These are phyloP conservation scores for Lomentospora prolificans DNA, from an alignment of 2,329 filamentous ascomycete genomes.

Conservation along the genomic window DNA sequence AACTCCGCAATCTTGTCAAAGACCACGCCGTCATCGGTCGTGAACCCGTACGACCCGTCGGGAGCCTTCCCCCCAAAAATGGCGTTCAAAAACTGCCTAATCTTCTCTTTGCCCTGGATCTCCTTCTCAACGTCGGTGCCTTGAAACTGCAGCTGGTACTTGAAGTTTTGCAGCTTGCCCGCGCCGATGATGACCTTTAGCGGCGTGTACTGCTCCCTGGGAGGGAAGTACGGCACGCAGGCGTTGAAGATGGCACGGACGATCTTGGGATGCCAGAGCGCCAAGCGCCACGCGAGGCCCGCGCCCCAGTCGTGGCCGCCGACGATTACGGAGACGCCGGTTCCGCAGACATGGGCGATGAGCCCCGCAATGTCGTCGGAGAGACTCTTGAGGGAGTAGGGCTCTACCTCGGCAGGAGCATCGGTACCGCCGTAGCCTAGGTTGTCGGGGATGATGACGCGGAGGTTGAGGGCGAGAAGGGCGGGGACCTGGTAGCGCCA, in stretches of 20 bases:
- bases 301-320: conserved; percentile 95
- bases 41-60: conserved; percentile 47
- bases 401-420: conserved; percentile 48
- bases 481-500: conserved; percentile 86
- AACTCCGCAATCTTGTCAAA: conserved; percentile 54
- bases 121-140: conserved; percentile 54
- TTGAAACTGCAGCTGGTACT: conserved; percentile 75
- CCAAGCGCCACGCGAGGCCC: conserved; percentile 62
- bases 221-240: conserved; percentile 64
- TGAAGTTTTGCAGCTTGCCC: conserved; percentile 55
- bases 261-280: conserved; percentile 63
- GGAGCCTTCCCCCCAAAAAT: conserved; percentile 58
- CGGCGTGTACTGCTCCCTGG: conserved; percentile 39
- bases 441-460: conserved; percentile 77
- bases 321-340: conserved; percentile 54
- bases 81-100: conserved; percentile 60
- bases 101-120: conserved; percentile 47
- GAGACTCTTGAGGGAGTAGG: conserved; percentile 64
- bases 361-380: conserved; percentile 68
- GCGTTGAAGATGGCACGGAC: conserved; percentile 68
- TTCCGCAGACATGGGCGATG: conserved; percentile 41
- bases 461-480: conserved; percentile 60
- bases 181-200: conserved; percentile 49
- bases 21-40: conserved; percentile 49
- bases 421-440: conserved; percentile 76